Percentiles rank a stretch among this genome's conserved stretches.
These are phyloP conservation scores for Rhexocercosporidium sp. DNA, from an alignment of 2,329 filamentous ascomycete species.

Conservation along the genomic window DNA sequence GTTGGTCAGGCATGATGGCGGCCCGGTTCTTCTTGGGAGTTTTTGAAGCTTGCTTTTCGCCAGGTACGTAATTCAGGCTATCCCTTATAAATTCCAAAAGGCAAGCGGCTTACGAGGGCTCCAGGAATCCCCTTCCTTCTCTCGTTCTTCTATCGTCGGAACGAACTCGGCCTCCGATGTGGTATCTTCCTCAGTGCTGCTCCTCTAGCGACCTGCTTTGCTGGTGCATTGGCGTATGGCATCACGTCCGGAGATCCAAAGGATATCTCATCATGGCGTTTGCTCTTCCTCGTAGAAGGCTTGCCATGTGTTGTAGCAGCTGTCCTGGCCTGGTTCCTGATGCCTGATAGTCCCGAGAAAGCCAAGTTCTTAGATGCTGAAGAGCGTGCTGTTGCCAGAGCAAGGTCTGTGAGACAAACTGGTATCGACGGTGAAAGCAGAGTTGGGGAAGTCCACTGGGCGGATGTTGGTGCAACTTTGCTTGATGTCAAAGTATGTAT, in stretches of 20 bases:
- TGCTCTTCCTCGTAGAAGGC: constrained; percentile 70
- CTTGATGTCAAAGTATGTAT: constrained; percentile 48
- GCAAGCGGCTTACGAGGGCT: constrained; percentile 48
- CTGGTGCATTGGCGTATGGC: constrained; percentile 69
- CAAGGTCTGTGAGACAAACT: constrained; percentile 57
- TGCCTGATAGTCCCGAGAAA: constrained; percentile 58
- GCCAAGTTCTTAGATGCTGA: constrained; percentile 54
- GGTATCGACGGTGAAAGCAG: constrained; percentile 55
- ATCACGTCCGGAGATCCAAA: constrained; percentile 64
- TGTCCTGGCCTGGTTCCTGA: constrained; percentile 57
- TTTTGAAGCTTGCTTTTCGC: constrained; percentile 44
- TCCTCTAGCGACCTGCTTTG: constrained; percentile 72
- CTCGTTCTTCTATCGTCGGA: constrained; percentile 53
- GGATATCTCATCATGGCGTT: constrained; percentile 62
- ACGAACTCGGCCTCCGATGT: constrained; percentile 72
- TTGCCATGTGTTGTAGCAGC: constrained; percentile 62
- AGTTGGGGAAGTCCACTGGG: constrained; percentile 50
- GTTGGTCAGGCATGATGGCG: constrained; percentile 44
- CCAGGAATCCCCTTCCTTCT: constrained; percentile 51
- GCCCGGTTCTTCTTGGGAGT: constrained; percentile 47
- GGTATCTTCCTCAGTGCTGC: constrained; percentile 71
- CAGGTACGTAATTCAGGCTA: constrained; percentile 36
- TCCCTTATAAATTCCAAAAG: background rate
- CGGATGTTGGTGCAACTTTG: constrained; percentile 54
- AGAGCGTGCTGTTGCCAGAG: constrained; percentile 56